These are phyloP conservation scores for Apiotrichum mycotoxinovorans DNA, from an alignment of 1,284 basidiomycete species.

Conservation along the genomic window DNA sequence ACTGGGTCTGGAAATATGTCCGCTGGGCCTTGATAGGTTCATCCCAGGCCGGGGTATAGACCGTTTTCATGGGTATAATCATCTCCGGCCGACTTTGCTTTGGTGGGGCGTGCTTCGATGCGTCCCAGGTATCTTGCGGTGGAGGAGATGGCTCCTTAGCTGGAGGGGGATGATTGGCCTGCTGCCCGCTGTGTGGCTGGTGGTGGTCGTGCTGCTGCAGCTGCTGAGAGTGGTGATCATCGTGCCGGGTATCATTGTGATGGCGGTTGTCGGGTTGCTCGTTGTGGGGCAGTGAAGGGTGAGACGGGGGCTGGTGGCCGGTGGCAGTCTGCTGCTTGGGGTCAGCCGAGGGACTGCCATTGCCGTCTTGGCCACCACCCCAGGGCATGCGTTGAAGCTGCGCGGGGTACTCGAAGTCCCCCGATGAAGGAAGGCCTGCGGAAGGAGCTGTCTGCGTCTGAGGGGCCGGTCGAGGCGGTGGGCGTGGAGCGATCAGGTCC, in stretches of 20 bases:
- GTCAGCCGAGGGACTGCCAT: too few species aligned
- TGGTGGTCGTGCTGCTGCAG: conserved; percentile 12
- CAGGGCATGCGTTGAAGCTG: too few species aligned
- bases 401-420: too few species aligned
- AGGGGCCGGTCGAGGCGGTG: neutral
- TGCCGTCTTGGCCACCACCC: too few species aligned
- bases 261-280: neutral
- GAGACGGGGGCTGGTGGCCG: neutral
- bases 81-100: conserved; percentile 49
- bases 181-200: conserved; percentile 16
- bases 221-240: neutral
- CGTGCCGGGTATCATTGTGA: neutral
- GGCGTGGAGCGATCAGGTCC: conserved; percentile 62
- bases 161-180: conserved; percentile 10
- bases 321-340: neutral
- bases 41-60: conserved; percentile 56
- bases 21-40: conserved; percentile 46
- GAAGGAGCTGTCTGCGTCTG: neutral
- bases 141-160: conserved; percentile 7
- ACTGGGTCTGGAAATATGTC: conserved; percentile 22
- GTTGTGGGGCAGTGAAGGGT: neutral
- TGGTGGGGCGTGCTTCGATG: conserved; percentile 51
- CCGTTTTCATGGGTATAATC: conserved; percentile 49
- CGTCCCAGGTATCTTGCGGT: conserved; percentile 49
- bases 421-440: neutral